phyloP scores from a whole-genome alignment of 2,329 filamentous ascomycete genomes.

The Orbilia javanica region DNA sequence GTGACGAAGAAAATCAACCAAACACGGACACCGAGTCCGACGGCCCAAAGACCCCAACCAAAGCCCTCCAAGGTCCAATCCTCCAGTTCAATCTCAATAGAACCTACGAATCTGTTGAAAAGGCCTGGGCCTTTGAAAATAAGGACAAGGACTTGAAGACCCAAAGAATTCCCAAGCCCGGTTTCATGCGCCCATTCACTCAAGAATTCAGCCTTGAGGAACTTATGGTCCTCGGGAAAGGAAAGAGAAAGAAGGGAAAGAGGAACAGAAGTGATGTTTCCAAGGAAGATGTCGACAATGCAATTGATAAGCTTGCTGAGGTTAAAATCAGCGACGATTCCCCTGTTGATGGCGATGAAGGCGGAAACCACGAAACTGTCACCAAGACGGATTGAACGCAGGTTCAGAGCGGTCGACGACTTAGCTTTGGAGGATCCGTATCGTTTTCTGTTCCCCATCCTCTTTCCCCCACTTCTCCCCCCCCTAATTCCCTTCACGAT shows the following conservation, averaged over 20 bases:
- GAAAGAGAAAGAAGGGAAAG: too few relatives aligned
- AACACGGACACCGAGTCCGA: background rate
- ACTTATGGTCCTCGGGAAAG: background rate
- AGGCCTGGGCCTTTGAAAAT: background rate
- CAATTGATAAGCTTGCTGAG: too few relatives aligned
- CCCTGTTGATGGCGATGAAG: background rate
- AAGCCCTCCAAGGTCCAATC: background rate
- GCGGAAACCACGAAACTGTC: background rate
- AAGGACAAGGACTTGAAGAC: background rate
- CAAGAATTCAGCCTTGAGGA: background rate
- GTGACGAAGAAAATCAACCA: background rate
- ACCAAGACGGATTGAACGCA: too few relatives aligned
- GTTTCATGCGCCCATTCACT: background rate
- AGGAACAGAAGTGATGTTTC: background rate
- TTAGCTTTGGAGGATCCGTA: too few relatives aligned
- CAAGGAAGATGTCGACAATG: too few relatives aligned
- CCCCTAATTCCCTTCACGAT: too few relatives aligned
- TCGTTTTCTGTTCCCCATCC: too few relatives aligned
- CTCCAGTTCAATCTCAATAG: background rate
- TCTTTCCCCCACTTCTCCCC: too few relatives aligned
- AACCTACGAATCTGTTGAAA: background rate
- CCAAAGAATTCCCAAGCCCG: background rate
- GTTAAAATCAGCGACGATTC: too few relatives aligned
- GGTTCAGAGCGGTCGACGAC: too few relatives aligned
- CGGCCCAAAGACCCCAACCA: background rate